Base-by-base conservation (phyloP, 2,329 filamentous ascomycete genomes). In the Clarireedia paspali region DNA sequence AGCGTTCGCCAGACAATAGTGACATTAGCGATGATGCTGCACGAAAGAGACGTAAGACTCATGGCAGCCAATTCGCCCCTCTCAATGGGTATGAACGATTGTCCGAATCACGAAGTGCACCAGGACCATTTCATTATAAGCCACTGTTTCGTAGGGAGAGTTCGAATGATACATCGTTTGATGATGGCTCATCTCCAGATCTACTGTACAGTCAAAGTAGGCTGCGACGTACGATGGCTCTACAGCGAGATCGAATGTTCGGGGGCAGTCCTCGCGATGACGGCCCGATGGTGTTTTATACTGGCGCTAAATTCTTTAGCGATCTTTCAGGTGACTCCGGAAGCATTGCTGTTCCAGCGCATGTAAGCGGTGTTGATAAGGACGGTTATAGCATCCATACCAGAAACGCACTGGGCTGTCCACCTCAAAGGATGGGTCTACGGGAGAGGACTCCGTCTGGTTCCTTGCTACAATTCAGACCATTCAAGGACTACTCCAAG, bases 251-350 rank as follows among this genome's bases (percentile, higher is more conserved):
- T 23, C 3, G 40, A 40, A 3, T 24, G 15, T 27, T 2, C 23
- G 77, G 26, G 76, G 76, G 2, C 63, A 72, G 12, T 77, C 78
- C 42, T 12, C 50, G 75, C 0, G 77, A 83, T 12, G 83, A 88
- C 57, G 89, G 89, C 7, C 84, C 87, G 1, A 87, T 95, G 62
- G 90, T 92, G 17, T 95, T 91, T 66, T 95, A 92, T 68, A 89
- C 80, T 58, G 88, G 87, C 26, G 86, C 87, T 1, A 82, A 81
- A 0, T 95, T 94, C 68, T 94, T 84, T 68, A 91, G 85, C 1
- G 90, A 95, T 68, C 72, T 94, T 3, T 88, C 85, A 15, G 85
- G 85, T 2, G 86, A 91, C 63, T 74, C 74, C 10, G 77, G 76
- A 2, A 76, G 77, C 23, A 59, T 70, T 1, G 77, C 75, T 0